Percentiles rank a stretch among this genome's conserved stretches.
phyloP scores from a whole-genome alignment of 805 yeast species.

The Metschnikowia gruessii region DNA sequence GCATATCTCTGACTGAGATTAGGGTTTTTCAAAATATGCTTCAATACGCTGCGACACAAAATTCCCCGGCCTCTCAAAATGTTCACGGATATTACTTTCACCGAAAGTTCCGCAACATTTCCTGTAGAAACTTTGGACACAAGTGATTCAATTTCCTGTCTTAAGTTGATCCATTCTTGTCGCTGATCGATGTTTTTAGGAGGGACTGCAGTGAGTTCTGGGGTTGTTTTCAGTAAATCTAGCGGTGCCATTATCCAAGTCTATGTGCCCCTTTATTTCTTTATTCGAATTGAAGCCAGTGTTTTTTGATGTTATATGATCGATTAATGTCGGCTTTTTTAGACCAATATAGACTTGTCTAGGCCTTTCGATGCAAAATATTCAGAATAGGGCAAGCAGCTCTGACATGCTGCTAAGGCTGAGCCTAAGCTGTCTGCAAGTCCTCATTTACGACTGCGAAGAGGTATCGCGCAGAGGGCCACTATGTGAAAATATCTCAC shows the following conservation, averaged over 20 bases:
- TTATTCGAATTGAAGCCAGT: no score
- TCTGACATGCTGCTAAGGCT: neutral
- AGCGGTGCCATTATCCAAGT: neutral
- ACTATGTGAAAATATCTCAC: neutral
- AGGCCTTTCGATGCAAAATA: no score
- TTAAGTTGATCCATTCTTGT: conserved; percentile 55
- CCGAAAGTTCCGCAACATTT: conserved; percentile 29
- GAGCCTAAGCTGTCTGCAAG: neutral
- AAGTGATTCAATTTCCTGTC: conserved; percentile 45
- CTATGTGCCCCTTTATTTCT: no score
- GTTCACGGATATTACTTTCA: conserved; percentile 55
- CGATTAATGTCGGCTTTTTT: no score
- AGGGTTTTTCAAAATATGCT: conserved; percentile 44
- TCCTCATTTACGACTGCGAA: neutral
- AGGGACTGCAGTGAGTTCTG: neutral
- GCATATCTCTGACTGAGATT: conserved; percentile 50
- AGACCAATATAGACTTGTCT: no score
- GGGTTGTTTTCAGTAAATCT: neutral
- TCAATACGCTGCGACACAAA: conserved; percentile 55
- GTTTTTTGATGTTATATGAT: no score
- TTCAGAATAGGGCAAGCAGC: neutral
- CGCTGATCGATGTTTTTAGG: conserved; percentile 36
- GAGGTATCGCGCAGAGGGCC: conserved; percentile 2
- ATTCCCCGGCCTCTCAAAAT: conserved; percentile 60
- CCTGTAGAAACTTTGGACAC: conserved; percentile 43